Base-by-base conservation (phyloP, 2,329 filamentous ascomycete genomes). In the Penicillium hesseltinei region DNA sequence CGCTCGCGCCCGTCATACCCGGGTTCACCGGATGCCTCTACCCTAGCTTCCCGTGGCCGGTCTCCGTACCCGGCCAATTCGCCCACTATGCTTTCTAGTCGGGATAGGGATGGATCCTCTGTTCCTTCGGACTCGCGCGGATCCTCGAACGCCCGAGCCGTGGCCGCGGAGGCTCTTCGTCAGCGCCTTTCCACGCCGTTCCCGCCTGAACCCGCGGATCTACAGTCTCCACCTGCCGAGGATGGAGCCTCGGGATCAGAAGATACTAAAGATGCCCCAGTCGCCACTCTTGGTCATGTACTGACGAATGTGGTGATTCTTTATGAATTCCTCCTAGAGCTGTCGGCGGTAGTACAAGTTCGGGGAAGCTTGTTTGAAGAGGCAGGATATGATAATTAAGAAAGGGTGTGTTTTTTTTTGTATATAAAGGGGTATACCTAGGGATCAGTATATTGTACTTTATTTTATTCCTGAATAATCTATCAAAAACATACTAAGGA, bases 221-320 rank as follows among this genome's bases (percentile, higher is more conserved):
- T 38, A 40, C 33, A 21, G 5, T 29, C 31, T 5, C 17, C 46
- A 8, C 42, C 52, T 33, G 45, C 35, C 6, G 60, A 65, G 3
- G 62, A 59, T 10, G 57, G 47, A 11, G 9, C 43, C 6, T 48
- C 58, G 0, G 58, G 57, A 4, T 19, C 46, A 17, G 63, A 65
- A 42, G 60, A 65, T 10, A 63, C 69, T 10, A 71, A 72, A 46
- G 70, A 69, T 29, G 70, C 75, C 5, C 75, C 73, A 48, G 81
- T 80, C 10, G 87, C 86, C 8, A 90, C 87, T 8, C 84, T 94
- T 5, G 91, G 88, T 40, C 90, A 93, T 70, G 79, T 93, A 11
- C 77, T 94, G 60, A 93, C 90, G 6, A 94, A 93, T 71, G 84
- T 89, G 40, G 84, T 93, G 57, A 84, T 93, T 50, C 78, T 92